phyloP scores from a whole-genome alignment of 1,284 basidiomycete genomes.

The Marasmius oreades region DNA sequence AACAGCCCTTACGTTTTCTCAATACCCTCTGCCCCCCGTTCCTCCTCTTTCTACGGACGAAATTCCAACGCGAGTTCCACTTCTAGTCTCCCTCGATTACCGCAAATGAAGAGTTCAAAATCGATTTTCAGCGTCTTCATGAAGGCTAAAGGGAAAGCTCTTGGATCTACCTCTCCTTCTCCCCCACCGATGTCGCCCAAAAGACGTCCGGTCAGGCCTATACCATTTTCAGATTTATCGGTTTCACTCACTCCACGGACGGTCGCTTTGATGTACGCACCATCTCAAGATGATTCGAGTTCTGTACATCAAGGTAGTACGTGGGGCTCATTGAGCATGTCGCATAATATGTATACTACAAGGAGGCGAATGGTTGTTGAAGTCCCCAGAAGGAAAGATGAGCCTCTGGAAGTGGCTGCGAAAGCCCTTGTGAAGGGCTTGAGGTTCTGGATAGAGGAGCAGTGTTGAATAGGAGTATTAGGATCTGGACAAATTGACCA shows the following conservation, averaged over 20 bases:
- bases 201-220: slow-evolving; percentile 26
- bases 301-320: slow-evolving; percentile 15
- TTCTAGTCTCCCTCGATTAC: neutral
- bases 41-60: neutral
- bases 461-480: too few species aligned
- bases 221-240: slow-evolving; percentile 53
- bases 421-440: slow-evolving; percentile 7
- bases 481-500: too few species aligned
- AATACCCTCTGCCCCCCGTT: neutral
- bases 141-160: slow-evolving; percentile 11
- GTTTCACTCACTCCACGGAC: slow-evolving; percentile 56
- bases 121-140: slow-evolving; percentile 4
- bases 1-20: slow-evolving; percentile 1
- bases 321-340: slow-evolving; percentile 16
- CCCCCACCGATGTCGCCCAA: slow-evolving; percentile 10
- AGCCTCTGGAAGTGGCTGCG: slow-evolving; percentile 9
- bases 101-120: slow-evolving; percentile 3
- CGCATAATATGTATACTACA: slow-evolving; percentile 19
- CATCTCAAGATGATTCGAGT: slow-evolving; percentile 3
- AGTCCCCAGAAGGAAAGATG: slow-evolving; percentile 34
- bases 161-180: slow-evolving; percentile 5
- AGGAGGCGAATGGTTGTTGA: slow-evolving; percentile 57
- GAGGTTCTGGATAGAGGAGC: slow-evolving; percentile 9
- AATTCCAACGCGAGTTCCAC: neutral
- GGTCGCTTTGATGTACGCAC: slow-evolving; percentile 49